These are phyloP conservation scores for Kwoniella shandongensis DNA, from an alignment of 768 basidiomycete species.

Conservation along the genomic window DNA sequence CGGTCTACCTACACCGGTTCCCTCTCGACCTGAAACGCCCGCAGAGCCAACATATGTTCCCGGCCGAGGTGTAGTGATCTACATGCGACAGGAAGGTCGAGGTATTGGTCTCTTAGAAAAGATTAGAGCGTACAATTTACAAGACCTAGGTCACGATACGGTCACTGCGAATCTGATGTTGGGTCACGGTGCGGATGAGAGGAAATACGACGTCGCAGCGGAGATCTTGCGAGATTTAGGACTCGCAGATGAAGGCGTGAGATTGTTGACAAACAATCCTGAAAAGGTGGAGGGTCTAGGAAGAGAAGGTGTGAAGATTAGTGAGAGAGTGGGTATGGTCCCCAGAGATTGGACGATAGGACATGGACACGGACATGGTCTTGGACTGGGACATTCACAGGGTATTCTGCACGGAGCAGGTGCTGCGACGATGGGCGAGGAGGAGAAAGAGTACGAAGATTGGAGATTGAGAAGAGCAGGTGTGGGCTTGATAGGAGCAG, in stretches of 20 bases:
- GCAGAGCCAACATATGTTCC: slow-evolving; percentile 61
- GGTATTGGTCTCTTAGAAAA: slow-evolving; percentile 95
- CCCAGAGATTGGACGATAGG: slow-evolving; percentile 81
- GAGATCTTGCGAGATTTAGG: slow-evolving; percentile 87
- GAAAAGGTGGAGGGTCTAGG: slow-evolving; percentile 89
- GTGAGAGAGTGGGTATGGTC: slow-evolving; percentile 89
- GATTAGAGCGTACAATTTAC: slow-evolving; percentile 94
- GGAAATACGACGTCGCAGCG: slow-evolving; percentile 85
- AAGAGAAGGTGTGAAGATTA: slow-evolving; percentile 74
- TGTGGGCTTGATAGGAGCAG: slow-evolving; percentile 77
- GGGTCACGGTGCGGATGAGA: slow-evolving; percentile 89
- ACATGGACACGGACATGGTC: too few species aligned
- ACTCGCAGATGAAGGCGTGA: slow-evolving; percentile 63
- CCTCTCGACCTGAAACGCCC: slow-evolving; percentile 69
- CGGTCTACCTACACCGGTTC: slow-evolving; percentile 44
- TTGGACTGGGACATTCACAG: too few species aligned
- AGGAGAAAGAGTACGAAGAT: slow-evolving; percentile 45
- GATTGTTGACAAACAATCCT: slow-evolving; percentile 94
- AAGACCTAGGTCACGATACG: slow-evolving; percentile 98
- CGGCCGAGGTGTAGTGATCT: slow-evolving; percentile 88
- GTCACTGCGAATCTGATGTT: slow-evolving; percentile 95
- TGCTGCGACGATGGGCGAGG: slow-evolving; percentile 13
- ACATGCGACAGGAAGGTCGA: slow-evolving; percentile 94
- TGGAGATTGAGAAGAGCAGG: slow-evolving; percentile 60
- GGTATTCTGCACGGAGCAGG: slow-evolving; percentile 28